Percentiles rank a stretch among this genome's conserved stretches.
Conservation (phyloP, 2,329 filamentous ascomycete genomes). For the Aureobasidium mangrovei region DNA sequence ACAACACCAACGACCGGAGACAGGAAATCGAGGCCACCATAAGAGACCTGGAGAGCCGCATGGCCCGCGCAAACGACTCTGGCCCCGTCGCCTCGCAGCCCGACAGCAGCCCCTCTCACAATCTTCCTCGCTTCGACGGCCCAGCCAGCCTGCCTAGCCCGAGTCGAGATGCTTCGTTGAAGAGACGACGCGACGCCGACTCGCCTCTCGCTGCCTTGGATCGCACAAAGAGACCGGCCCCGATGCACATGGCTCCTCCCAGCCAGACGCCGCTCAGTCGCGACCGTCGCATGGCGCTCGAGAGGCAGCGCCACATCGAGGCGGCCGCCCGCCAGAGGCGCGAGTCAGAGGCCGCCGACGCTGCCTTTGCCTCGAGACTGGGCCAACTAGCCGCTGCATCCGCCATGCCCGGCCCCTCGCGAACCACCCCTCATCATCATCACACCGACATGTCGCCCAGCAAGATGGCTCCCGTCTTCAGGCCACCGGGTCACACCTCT, state of each 20-base stretch:
- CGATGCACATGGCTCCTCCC: constrained; percentile 13
- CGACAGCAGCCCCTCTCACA: neutral
- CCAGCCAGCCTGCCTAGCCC: neutral
- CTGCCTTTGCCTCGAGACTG: constrained; percentile 22
- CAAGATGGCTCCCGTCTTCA: constrained; percentile 15
- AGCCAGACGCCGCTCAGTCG: constrained; percentile 16
- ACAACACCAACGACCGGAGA: constrained; percentile 22
- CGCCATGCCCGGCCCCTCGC: constrained; percentile 2
- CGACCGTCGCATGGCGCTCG: neutral
- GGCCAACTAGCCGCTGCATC: constrained; percentile 17
- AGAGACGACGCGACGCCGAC: constrained; percentile 16
- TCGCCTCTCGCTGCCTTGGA: constrained; percentile 15
- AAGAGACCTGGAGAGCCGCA: constrained; percentile 17
- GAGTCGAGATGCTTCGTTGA: neutral
- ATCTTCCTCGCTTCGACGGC: neutral
- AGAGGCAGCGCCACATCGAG: constrained; percentile 14
- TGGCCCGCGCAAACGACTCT: constrained; percentile 5
- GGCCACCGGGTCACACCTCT: constrained; percentile 17
- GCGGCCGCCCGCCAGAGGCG: constrained; percentile 10
- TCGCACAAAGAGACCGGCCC: constrained; percentile 13
- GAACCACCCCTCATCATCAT: neutral
- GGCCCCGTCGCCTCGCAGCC: neutral
- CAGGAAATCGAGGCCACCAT: constrained; percentile 20
- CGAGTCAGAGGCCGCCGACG: constrained; percentile 20
- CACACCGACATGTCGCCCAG: constrained; percentile 7